A percentile compares a stretch with the other conserved stretches of the same genome.
Evolutionary conservation across 2,329 filamentous ascomycete genomes (phyloP).

Genomic region (Botryotinia convoluta): DNA sequence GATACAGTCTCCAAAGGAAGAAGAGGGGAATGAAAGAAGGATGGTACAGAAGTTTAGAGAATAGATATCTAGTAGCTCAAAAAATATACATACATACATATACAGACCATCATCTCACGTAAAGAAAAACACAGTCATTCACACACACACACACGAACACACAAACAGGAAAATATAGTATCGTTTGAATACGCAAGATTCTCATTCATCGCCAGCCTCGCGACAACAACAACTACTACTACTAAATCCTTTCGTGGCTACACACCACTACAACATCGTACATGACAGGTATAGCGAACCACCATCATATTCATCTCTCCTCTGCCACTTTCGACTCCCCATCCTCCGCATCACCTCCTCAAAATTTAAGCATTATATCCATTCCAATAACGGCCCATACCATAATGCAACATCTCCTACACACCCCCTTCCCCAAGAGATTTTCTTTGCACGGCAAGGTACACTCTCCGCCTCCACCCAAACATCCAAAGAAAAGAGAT

Average conservation of each 20-base stretch:
- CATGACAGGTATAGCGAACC: neutral
- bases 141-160: neutral
- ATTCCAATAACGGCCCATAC: neutral
- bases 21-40: neutral
- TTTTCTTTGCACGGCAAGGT: neutral
- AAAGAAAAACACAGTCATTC: neutral
- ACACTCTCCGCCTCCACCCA: neutral
- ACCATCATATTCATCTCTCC: neutral
- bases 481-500: slow-evolving; percentile 16
- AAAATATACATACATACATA: neutral
- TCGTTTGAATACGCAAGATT: neutral
- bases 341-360: neutral
- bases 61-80: neutral
- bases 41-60: neutral
- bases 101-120: neutral
- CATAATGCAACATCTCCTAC: neutral
- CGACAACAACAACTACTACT: neutral
- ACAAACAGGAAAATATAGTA: neutral
- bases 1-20: neutral
- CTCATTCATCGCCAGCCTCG: neutral
- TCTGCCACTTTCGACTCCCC: neutral
- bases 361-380: slow-evolving; percentile 19
- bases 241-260: neutral
- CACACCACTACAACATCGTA: neutral
- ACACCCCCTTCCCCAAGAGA: neutral